Conservation (phyloP, 176 grass and related monocot genomes). For the Pontederia crassipes region DNA sequence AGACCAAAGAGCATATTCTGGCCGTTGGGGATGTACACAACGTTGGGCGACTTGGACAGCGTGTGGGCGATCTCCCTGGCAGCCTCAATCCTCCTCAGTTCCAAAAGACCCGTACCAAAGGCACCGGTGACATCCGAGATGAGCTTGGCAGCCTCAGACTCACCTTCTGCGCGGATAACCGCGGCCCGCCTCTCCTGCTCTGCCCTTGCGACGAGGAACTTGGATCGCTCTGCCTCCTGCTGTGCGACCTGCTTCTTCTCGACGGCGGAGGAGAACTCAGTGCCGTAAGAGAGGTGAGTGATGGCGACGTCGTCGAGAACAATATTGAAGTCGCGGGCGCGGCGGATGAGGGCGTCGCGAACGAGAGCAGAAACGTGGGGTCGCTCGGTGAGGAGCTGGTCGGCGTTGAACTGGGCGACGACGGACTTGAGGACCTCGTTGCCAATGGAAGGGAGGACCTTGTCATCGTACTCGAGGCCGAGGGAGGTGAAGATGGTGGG, state of each 20-base stretch:
- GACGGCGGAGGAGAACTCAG: conserved; percentile 88
- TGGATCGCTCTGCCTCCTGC: conserved; percentile 98
- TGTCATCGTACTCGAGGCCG: conserved; percentile 93
- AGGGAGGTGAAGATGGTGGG: conserved; percentile 99
- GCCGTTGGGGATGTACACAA: conserved; percentile 49
- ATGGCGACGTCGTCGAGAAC: conserved; percentile 97
- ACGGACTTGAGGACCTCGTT: conserved; percentile 99
- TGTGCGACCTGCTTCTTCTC: conserved; percentile 99
- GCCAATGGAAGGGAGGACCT: conserved; percentile 97
- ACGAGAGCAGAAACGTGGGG: conserved; percentile 92
- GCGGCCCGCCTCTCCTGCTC: conserved; percentile 93
- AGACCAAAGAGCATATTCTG: conserved; percentile 68
- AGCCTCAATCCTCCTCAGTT: conserved; percentile 83
- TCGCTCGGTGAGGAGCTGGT: conserved; percentile 89
- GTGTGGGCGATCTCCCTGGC: conserved; percentile 68
- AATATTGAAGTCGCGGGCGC: conserved; percentile 93
- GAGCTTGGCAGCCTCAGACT: conserved; percentile 64
- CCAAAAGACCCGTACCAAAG: conserved; percentile 54
- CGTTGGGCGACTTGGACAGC: conserved; percentile 62
- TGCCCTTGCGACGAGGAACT: conserved; percentile 81
- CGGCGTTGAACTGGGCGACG: conserved; percentile 97
- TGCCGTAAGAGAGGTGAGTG: conserved; percentile 91
- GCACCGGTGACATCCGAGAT: conserved; percentile 66
- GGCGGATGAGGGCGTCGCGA: conserved; percentile 71
- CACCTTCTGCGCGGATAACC: conserved; percentile 74